Base-by-base conservation (phyloP, 768 basidiomycete genomes). In the Leccinellum albellum region DNA sequence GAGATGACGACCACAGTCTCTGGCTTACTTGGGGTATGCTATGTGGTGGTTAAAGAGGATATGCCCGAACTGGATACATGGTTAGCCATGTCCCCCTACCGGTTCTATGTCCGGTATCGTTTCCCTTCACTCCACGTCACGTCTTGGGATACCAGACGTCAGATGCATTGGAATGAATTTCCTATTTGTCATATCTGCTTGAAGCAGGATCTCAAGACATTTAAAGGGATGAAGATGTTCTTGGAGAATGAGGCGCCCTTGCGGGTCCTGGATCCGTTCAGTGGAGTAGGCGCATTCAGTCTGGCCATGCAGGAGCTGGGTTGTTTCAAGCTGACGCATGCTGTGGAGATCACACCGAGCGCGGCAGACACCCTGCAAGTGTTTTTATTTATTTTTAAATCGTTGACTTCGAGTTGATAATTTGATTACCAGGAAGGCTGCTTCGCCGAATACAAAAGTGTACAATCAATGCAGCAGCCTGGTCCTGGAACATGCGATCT, bases 381-480 rank as follows among this genome's bases (percentile, higher is more conserved):
- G 29, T 29, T 2, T 24, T 53, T 28, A 28, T 28, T 31, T 12
- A 4, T 46, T 52, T 29, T 37, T 35, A 37, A 2, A 20, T 23
- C 5, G 14, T 47, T 24, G 40, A 17, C 8, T 50, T 32, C 20
- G 9, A 26, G 20, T 6, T 61, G 49, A 56, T n/a, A 54, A 35
- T 45, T 47, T 13, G 42, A 58, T 51, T 49, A 14, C 26, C 56
- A 65, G 55, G 56, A 86, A 84, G 49, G 71, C 77, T 21, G 87
- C 89, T 60, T 81, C 78, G 12, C 75, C 81, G 1, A 61, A 75
- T 2, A 76, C 80, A 2, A 70, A 72, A 2, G 80, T 89, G 0
- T 85, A 85, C 60, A 90, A 91, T 54, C 85, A 89, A 55, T 90
- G 88, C 58, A 80, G 82, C 2, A 93, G 91, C 59, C 65, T 75